A percentile compares a stretch with the other conserved stretches of the same genome.
These are phyloP conservation scores for Neurospora tetrasperma DNA, from an alignment of 495 filamentous ascomycete genomes.

Conservation along the genomic window DNA sequence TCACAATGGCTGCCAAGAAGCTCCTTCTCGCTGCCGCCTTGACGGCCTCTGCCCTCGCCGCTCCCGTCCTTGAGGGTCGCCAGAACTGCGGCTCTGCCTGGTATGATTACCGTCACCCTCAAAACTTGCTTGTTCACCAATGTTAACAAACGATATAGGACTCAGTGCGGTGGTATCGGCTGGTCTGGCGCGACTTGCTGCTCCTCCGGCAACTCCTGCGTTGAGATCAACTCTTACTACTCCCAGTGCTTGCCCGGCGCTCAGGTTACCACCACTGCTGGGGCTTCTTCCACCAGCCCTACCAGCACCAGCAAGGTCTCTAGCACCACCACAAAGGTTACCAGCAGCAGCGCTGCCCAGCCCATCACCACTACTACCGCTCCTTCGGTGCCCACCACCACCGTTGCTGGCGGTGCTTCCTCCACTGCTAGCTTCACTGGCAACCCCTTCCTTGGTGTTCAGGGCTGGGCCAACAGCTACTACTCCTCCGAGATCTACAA, in stretches of 20 bases:
- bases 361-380: slow-evolving; percentile 1
- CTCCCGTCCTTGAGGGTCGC: slow-evolving; percentile 32
- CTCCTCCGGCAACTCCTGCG: slow-evolving; percentile 32
- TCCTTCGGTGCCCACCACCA: slow-evolving; percentile 3
- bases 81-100: slow-evolving; percentile 25
- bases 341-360: not conserved
- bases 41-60: slow-evolving; percentile 28
- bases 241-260: slow-evolving; percentile 35
- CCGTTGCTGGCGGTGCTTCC: slow-evolving; percentile 9
- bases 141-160: slow-evolving; percentile 14
- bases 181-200: slow-evolving; percentile 42
- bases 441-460: slow-evolving; percentile 45
- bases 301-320: slow-evolving; percentile 7
- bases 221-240: slow-evolving; percentile 36
- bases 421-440: slow-evolving; percentile 28
- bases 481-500: slow-evolving; percentile 46
- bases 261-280: slow-evolving; percentile 14
- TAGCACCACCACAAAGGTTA: not conserved
- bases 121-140: not conserved
- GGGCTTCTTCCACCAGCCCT: slow-evolving; percentile 5
- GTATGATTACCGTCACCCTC: slow-evolving; percentile 12
- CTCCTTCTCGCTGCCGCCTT: slow-evolving; percentile 22
- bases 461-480: slow-evolving; percentile 48
- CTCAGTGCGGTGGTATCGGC: slow-evolving; percentile 41
- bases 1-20: slow-evolving; percentile 20